Percentiles rank a stretch among this genome's conserved stretches.
Conservation (phyloP, 179 eudicot species). For the Silene coronaria region DNA sequence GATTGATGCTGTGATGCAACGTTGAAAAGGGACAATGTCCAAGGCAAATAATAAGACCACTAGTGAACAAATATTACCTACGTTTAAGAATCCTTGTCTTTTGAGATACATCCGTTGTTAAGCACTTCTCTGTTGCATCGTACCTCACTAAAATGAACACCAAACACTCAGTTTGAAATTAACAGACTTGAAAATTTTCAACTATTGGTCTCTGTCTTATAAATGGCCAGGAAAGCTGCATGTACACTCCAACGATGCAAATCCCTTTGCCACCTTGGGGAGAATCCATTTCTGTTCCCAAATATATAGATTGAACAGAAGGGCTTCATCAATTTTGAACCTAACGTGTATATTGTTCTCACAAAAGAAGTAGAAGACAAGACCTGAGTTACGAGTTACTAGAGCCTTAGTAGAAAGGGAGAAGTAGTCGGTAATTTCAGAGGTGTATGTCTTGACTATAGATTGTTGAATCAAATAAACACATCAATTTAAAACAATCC, state of each 20-base stretch:
- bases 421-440: too few species aligned
- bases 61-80: constrained; percentile 45
- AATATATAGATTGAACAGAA: not conserved
- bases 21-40: not conserved
- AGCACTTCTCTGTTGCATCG: constrained; percentile 51
- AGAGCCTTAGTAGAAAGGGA: too few species aligned
- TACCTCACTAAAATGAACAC: constrained; percentile 70
- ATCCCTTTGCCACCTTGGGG: not conserved
- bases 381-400: too few species aligned
- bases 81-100: constrained; percentile 80
- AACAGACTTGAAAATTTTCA: not conserved
- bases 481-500: too few species aligned
- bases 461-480: too few species aligned
- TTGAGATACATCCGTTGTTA: constrained; percentile 58
- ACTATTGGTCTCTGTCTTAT: not conserved
- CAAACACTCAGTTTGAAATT: constrained; percentile 11
- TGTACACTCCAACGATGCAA: not conserved
- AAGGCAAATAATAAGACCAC: not conserved
- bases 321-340: not conserved
- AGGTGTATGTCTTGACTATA: too few species aligned
- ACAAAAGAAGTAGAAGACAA: not conserved
- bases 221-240: not conserved
- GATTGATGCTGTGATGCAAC: not conserved
- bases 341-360: not conserved
- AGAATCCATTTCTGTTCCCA: not conserved